These are phyloP conservation scores for Phialocephala subalpina DNA, from an alignment of 2,329 filamentous ascomycete species.

Conservation along the genomic window DNA sequence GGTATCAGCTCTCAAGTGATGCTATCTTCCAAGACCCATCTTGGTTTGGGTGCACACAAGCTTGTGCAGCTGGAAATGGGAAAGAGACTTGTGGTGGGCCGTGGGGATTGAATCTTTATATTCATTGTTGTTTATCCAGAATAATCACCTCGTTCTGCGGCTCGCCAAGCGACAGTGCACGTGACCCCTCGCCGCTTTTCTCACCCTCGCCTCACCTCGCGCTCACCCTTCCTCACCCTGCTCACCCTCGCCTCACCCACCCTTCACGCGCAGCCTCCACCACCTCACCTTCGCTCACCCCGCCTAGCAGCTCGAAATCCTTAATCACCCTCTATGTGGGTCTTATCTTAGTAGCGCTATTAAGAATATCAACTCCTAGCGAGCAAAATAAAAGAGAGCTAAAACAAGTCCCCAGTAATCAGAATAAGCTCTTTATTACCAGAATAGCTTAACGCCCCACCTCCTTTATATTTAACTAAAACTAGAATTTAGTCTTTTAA, in stretches of 20 bases:
- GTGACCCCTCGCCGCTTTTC: slow-evolving; percentile 19
- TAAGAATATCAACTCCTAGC: too few species aligned
- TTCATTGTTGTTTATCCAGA: slow-evolving; percentile 17
- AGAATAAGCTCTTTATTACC: too few species aligned
- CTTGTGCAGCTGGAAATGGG: neutral
- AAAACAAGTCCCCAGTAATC: too few species aligned
- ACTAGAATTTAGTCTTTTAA: too few species aligned
- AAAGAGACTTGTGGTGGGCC: slow-evolving; percentile 4
- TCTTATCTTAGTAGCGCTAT: too few species aligned
- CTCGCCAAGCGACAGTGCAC: slow-evolving; percentile 15
- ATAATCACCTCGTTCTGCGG: slow-evolving; percentile 17
- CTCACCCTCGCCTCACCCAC: slow-evolving; percentile 16
- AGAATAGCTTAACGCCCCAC: too few species aligned
- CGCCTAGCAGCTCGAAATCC: too few species aligned
- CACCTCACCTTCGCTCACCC: slow-evolving; percentile 15
- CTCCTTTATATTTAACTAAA: too few species aligned
- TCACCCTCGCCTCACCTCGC: slow-evolving; percentile 14
- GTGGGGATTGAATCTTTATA: slow-evolving; percentile 10
- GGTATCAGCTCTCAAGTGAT: neutral
- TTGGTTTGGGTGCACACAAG: slow-evolving; percentile 5
- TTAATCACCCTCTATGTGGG: too few species aligned
- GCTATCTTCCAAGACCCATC: neutral
- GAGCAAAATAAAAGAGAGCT: too few species aligned
- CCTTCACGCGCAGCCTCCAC: slow-evolving; percentile 19
- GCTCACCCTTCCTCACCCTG: too few species aligned